A percentile compares a stretch with the other conserved stretches of the same genome.
These are phyloP conservation scores for Schizophyllum amplum DNA, from an alignment of 1,284 basidiomycete species.

Conservation along the genomic window DNA sequence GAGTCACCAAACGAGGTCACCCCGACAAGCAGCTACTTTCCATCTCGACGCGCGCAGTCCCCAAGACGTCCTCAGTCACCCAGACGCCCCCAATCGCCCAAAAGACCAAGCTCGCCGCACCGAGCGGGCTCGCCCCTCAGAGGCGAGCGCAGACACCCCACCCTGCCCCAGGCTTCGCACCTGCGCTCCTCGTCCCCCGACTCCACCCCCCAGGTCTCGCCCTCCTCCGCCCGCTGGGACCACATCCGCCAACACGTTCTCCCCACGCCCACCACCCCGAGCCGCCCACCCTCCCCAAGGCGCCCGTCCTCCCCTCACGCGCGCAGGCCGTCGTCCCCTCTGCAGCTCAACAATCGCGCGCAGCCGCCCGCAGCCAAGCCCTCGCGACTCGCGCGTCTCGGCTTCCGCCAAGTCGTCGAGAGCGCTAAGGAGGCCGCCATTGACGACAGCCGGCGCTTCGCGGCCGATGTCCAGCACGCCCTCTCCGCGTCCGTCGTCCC, in stretches of 20 bases:
- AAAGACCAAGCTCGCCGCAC: not conserved
- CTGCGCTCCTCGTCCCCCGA: slow-evolving; percentile 17
- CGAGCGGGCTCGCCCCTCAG: slow-evolving; percentile 3
- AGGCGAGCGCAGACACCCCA: slow-evolving; percentile 4
- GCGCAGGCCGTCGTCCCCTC: slow-evolving; percentile 13
- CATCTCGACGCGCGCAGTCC: not conserved
- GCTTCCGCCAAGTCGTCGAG: slow-evolving; percentile 55
- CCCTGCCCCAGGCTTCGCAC: slow-evolving; percentile 4
- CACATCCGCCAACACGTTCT: slow-evolving; percentile 45
- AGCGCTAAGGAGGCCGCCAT: slow-evolving; percentile 25
- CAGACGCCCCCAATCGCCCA: not conserved
- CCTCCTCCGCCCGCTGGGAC: slow-evolving; percentile 42
- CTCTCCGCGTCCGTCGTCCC: not conserved
- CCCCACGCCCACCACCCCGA: slow-evolving; percentile 18
- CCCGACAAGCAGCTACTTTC: not conserved
- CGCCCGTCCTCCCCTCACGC: not conserved
- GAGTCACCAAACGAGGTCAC: not conserved
- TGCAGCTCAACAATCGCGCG: slow-evolving; percentile 16
- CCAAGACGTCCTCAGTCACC: not conserved
- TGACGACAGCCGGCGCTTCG: slow-evolving; percentile 37
- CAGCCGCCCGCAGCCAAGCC: slow-evolving; percentile 37
- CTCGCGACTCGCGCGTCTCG: slow-evolving; percentile 44
- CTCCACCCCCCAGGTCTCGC: slow-evolving; percentile 24
- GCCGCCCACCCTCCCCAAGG: slow-evolving; percentile 15
- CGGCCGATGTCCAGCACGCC: slow-evolving; percentile 41